Conservation (phyloP, 768 basidiomycete species). For the Lentinula guzmanii region DNA sequence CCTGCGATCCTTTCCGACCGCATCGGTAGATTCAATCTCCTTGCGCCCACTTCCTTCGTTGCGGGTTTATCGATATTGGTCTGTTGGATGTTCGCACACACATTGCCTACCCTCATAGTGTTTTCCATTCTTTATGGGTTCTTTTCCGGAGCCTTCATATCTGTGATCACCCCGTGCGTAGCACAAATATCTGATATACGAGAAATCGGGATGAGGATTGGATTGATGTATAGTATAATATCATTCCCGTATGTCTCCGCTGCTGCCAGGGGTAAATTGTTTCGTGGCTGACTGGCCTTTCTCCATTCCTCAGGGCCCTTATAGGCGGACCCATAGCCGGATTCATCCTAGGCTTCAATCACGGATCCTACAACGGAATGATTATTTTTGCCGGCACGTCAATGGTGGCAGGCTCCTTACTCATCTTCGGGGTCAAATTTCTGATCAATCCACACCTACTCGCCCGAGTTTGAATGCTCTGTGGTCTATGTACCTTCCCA, state of each 20-base stretch:
- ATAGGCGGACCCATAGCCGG: slow-evolving; percentile 63
- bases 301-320: slow-evolving; percentile 37
- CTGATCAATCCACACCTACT: slow-evolving; percentile 35
- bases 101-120: slow-evolving; percentile 33
- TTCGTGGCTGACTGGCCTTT: not conserved
- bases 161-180: slow-evolving; percentile 62
- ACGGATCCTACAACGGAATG: slow-evolving; percentile 44
- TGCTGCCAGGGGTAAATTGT: not conserved
- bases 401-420: slow-evolving; percentile 51
- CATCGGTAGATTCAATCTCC: slow-evolving; percentile 62
- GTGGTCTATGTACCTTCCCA: not conserved
- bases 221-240: slow-evolving; percentile 57
- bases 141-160: slow-evolving; percentile 63
- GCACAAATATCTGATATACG: slow-evolving; percentile 56
- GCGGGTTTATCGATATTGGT: slow-evolving; percentile 54
- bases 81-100: slow-evolving; percentile 47
- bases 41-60: slow-evolving; percentile 56
- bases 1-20: slow-evolving; percentile 62
- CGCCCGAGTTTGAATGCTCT: slow-evolving; percentile 32
- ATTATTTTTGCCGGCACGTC: slow-evolving; percentile 57
- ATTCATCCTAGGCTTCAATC: slow-evolving; percentile 37
- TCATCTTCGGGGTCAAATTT: slow-evolving; percentile 47
- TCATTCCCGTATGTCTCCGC: slow-evolving; percentile 60
- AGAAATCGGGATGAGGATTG: slow-evolving; percentile 59
- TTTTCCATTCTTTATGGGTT: slow-evolving; percentile 50